A percentile compares a stretch with the other conserved stretches of the same genome.
Evolutionary conservation across 805 yeast genomes (phyloP).

Genomic region (Yamadazyma philogaea): DNA sequence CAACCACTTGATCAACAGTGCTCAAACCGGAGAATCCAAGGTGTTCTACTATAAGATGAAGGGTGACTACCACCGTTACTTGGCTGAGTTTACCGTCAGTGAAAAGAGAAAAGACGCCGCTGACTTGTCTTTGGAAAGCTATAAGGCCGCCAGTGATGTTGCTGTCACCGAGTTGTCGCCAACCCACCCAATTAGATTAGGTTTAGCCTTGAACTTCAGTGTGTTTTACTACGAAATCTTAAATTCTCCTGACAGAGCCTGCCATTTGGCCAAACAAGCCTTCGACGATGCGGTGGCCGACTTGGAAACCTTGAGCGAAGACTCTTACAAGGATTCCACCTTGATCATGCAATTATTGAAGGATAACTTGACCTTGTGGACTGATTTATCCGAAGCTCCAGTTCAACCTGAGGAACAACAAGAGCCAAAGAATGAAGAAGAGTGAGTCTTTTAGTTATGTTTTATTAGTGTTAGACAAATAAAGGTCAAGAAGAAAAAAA

Average conservation of each 20-base stretch:
- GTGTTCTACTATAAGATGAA: constrained; percentile 98
- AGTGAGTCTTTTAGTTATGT: constrained; percentile 11
- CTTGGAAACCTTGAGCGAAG: constrained; percentile 95
- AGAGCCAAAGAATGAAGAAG: constrained; percentile 18
- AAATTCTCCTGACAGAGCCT: constrained; percentile 97
- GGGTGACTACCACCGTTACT: constrained; percentile 99
- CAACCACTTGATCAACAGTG: constrained; percentile 87
- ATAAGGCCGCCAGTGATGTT: constrained; percentile 93
- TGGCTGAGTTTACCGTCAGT: constrained; percentile 92
- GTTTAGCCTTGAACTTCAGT: constrained; percentile 95
- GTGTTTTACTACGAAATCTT: constrained; percentile 98
- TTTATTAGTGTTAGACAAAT: constrained; percentile 10
- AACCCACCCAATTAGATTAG: constrained; percentile 97
- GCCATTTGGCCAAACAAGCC: constrained; percentile 98
- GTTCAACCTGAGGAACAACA: constrained; percentile 36
- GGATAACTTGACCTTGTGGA: constrained; percentile 98
- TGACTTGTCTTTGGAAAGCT: constrained; percentile 87
- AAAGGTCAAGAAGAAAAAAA: constrained; percentile 2
- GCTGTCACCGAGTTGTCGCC: constrained; percentile 97
- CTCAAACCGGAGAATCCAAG: constrained; percentile 95
- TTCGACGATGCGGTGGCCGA: constrained; percentile 99
- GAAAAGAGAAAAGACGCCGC: constrained; percentile 93
- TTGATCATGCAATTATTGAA: constrained; percentile 98
- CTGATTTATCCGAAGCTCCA: constrained; percentile 84
- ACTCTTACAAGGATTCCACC: constrained; percentile 97